Base-by-base conservation (phyloP, 495 filamentous ascomycete genomes). In the Chaetomium fimeti region DNA sequence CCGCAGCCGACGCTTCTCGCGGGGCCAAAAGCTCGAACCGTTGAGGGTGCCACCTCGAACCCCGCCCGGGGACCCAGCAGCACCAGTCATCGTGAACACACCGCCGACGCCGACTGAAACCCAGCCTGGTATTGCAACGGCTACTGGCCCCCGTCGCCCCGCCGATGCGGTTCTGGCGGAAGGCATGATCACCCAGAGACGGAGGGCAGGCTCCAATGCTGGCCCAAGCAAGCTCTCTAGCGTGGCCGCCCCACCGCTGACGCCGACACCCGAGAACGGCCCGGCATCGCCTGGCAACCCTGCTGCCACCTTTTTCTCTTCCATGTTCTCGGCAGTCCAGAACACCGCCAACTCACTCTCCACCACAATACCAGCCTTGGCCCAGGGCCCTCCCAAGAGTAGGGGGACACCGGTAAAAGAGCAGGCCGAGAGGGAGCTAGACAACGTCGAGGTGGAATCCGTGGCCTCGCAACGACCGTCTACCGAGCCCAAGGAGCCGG, bases 161-260 rank as follows among this genome's bases (percentile, higher is more conserved):
- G 57, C 72, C 49, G 66, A 79, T 69, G 72, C 74, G 45, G 78
- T 75, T 36, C 69, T 76, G 29, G 69, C 75, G 61, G 88, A 88
- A 63, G 90, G 87, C 71, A 91, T 90, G 88, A 92, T 90, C 75
- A 86, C 89, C 38, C 80, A 83, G 52, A 69, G 78, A 70, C 73
- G 81, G 67, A 68, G 81, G 66, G 78, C 91, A 84, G 84, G 87
- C 62, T 89, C 89, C 62, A 83, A 84, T 66, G 80, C 85, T 57
- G 86, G 83, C n/a, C 92, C 92, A 12, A 97, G 92, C 78, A 97
- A 93, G 74, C 80, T 98, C 28, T 96, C 93, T 12, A 92, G 89
- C 65, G 88, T 88, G 49, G 85, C 91, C 36, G 79, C 88, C 8
- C 84, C 89, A 29, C 85, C 87, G 9, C 75, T 95, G 51, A 89